These are phyloP conservation scores for Drosera spatulata DNA, from an alignment of 179 eudicot species.

Conservation along the genomic window DNA sequence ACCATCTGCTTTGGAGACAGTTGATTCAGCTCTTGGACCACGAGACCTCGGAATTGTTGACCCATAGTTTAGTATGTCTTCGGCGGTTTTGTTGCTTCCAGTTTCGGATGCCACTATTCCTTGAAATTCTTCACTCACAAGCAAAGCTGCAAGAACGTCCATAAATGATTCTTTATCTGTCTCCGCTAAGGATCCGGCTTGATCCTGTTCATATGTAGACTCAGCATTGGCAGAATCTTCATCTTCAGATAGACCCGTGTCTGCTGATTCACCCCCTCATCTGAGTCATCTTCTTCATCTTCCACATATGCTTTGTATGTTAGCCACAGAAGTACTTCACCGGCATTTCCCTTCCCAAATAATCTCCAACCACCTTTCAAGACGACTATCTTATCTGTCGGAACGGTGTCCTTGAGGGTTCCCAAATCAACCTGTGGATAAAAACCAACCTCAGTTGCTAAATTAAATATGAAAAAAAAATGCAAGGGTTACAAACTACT, in stretches of 20 bases:
- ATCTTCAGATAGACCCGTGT: slow-evolving; percentile 51
- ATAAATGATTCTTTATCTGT: slow-evolving; percentile 65
- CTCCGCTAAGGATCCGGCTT: slow-evolving; percentile 16
- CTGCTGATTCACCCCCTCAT: slow-evolving; percentile 15
- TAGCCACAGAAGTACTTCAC: slow-evolving; percentile 71
- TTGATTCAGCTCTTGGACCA: slow-evolving; percentile 20
- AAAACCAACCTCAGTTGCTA: no score
- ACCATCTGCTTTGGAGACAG: slow-evolving; percentile 20
- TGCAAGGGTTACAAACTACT: no score
- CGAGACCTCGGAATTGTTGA: slow-evolving; percentile 25
- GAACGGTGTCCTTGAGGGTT: slow-evolving; percentile 84
- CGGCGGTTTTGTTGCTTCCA: slow-evolving; percentile 25
- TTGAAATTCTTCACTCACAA: slow-evolving; percentile 93
- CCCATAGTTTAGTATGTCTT: slow-evolving; percentile 14
- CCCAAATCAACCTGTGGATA: slow-evolving; percentile 62
- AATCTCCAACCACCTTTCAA: slow-evolving; percentile 76
- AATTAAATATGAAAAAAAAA: no score
- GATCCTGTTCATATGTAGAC: slow-evolving; percentile 30
- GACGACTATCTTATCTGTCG: slow-evolving; percentile 67
- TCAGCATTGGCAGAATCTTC: slow-evolving; percentile 57
- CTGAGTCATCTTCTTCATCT: slow-evolving; percentile 85
- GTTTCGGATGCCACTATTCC: slow-evolving; percentile 90
- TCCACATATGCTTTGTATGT: slow-evolving; percentile 97
- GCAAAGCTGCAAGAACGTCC: slow-evolving; percentile 85
- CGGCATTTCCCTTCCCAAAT: slow-evolving; percentile 46